Evolutionary conservation across 352 stramenopile species (phyloP).

Genomic region (Phytophthora parvispora): DNA sequence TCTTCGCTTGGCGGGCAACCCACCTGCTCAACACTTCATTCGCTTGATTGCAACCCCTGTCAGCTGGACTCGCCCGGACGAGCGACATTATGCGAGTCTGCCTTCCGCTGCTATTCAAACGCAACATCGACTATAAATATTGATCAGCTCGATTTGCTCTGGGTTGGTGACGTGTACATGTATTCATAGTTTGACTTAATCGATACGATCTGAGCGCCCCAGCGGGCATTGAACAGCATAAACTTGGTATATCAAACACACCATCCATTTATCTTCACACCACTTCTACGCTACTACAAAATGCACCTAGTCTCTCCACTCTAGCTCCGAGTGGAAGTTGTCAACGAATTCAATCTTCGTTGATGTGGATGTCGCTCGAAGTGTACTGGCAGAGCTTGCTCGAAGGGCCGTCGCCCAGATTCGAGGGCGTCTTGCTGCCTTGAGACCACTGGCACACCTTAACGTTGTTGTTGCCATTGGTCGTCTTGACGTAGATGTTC

Average conservation of each 20-base stretch:
- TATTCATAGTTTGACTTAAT: no score
- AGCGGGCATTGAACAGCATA: no score
- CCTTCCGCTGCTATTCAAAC: no score
- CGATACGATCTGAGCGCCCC: no score
- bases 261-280: constrained; percentile 5
- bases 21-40: background rate
- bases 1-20: background rate
- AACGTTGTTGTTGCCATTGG: constrained; percentile 8
- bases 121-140: no score
- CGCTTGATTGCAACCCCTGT: no score
- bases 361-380: constrained; percentile 25
- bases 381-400: constrained; percentile 24
- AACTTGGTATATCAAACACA: constrained; percentile 3
- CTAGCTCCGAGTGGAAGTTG: background rate
- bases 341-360: constrained; percentile 27
- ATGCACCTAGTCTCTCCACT: background rate
- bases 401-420: constrained; percentile 20
- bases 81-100: no score
- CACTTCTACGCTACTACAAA: background rate
- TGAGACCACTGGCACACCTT: constrained; percentile 26
- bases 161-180: no score
- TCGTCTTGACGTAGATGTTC: constrained; percentile 31
- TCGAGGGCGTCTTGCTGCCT: constrained; percentile 21
- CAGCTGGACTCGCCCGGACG: no score
- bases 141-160: no score